A percentile compares a stretch with the other conserved stretches of the same genome.
Evolutionary conservation across 352 stramenopile species (phyloP).

Genomic region (Pythium pyrilobum): DNA sequence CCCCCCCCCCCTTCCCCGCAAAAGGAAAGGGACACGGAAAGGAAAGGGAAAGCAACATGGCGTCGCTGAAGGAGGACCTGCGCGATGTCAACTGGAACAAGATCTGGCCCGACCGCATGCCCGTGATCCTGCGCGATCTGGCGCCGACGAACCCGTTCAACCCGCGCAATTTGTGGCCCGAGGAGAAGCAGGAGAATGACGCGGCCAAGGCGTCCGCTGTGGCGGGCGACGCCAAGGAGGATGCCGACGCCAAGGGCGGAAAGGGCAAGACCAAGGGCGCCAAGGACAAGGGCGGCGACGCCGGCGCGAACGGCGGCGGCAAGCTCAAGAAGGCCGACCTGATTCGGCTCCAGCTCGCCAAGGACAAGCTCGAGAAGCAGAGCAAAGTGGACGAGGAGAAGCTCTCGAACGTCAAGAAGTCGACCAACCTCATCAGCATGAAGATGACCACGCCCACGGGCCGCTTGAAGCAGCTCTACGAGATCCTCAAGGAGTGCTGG

Average conservation of each 20-base stretch:
- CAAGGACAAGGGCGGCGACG: constrained; percentile 48
- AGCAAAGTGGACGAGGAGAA: constrained; percentile 87
- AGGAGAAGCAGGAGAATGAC: constrained; percentile 50
- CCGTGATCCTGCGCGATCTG: constrained; percentile 81
- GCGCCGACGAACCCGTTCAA: constrained; percentile 85
- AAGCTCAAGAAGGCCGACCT: constrained; percentile 86
- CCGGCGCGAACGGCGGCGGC: constrained; percentile 5
- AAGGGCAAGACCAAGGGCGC: constrained; percentile 9
- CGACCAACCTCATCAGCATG: constrained; percentile 75
- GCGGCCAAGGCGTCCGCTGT: constrained; percentile 4
- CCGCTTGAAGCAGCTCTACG: constrained; percentile 78
- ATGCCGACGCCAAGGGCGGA: constrained; percentile 42
- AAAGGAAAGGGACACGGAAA: constrained; percentile 13
- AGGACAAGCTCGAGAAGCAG: constrained; percentile 86
- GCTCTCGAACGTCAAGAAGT: constrained; percentile 81
- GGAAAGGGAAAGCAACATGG: constrained; percentile 26
- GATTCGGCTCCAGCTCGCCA: constrained; percentile 82
- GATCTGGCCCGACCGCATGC: constrained; percentile 84
- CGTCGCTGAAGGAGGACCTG: constrained; percentile 72
- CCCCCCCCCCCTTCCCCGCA: background rate
- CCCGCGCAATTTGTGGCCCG: constrained; percentile 78
- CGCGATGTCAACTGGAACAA: constrained; percentile 89
- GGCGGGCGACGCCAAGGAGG: constrained; percentile 6
- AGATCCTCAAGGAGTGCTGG: constrained; percentile 78
- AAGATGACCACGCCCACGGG: constrained; percentile 84